Base-by-base conservation (phyloP, 2,329 filamentous ascomycete species). In the Ophiostoma himal-ulmi region DNA sequence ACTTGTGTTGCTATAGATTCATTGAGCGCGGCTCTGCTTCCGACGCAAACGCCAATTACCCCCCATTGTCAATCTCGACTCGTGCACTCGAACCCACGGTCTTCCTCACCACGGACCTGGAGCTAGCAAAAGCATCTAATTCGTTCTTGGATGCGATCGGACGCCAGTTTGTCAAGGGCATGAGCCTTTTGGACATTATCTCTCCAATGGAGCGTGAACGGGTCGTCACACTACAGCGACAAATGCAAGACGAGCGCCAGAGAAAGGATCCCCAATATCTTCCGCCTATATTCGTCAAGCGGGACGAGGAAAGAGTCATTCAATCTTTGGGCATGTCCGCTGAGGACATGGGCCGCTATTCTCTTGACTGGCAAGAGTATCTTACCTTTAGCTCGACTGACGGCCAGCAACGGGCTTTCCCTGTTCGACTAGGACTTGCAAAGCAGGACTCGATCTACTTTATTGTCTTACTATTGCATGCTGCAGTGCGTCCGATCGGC, bases 361-460 rank as follows among this genome's bases (percentile, higher is more conserved):
- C 82, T 30, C 78, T 87, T 13, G 83, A 86, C 65, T 83, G 83
- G 66, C 82, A 83, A 37, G 86, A 89, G 65, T 82, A 83, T 74
- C 78, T 89, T 64, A 83, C 82, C 1, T 89, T 90, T 73, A 77
- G 81, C 67, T 79, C 81, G 2, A 78, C 79, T 2, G 84, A 88
- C 68, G 84, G 86, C 22, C 84, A 85, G 71, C 79, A 80, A 39
- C 80, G 86, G 71, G 79, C 80, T 11, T 83, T 84, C 71, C 78
- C 82, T 1, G 79, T 87, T 39, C 84, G 83, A 1, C 75, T 89
- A 52, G 86, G 86, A 0, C 80, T 89, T 39, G 85, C 83, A 14
- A 89, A 88, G 74, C 83, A 84, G 72, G 85, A 86, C 4, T 87
- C 86, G 54, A 86, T 88, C 71, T 89, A 87, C 76, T 89, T 89